Evolutionary conservation across 306 rosid species (phyloP).

Genomic region (Fagus crenata): DNA sequence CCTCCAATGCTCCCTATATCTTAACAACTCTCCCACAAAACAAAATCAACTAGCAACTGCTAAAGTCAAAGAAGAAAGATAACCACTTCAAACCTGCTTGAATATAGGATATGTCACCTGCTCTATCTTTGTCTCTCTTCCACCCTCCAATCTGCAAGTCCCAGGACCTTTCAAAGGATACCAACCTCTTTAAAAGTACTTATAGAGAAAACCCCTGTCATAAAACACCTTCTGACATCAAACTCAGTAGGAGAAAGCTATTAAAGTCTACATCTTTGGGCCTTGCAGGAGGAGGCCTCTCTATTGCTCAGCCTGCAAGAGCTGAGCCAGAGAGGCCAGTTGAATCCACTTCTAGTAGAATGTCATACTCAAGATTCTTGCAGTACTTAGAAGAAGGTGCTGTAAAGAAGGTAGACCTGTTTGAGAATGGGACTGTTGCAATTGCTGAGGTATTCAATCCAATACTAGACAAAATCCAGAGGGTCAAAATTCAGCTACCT

Average conservation of each 20-base stretch:
- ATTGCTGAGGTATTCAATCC: constrained; percentile 65
- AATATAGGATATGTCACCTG: constrained; percentile 38
- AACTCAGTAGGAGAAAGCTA: constrained; percentile 45
- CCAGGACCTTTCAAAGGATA: constrained; percentile 42
- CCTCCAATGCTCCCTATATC: constrained; percentile 36
- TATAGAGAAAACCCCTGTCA: constrained; percentile 38
- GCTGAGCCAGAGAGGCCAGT: constrained; percentile 64
- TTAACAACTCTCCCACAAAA: constrained; percentile 29
- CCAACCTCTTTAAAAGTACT: constrained; percentile 31
- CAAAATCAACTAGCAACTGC: constrained; percentile 13
- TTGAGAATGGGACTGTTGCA: constrained; percentile 71
- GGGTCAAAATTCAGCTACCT: constrained; percentile 69
- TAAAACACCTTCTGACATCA: constrained; percentile 29
- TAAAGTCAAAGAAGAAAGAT: background rate
- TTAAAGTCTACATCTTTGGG: constrained; percentile 39
- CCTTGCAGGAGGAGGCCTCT: constrained; percentile 34
- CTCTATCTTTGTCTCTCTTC: constrained; percentile 44
- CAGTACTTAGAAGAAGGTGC: constrained; percentile 59
- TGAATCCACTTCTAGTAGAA: constrained; percentile 53
- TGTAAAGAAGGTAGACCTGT: constrained; percentile 68
- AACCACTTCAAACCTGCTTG: background rate
- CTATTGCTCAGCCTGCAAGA: constrained; percentile 41
- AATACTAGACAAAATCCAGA: constrained; percentile 56
- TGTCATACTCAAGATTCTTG: constrained; percentile 73
- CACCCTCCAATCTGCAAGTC: constrained; percentile 50